Evolutionary conservation across 83 land plant genomes (phyloP), one percentile per base, ranked within the genome.

Genomic region (Larix sibirica): DNA sequence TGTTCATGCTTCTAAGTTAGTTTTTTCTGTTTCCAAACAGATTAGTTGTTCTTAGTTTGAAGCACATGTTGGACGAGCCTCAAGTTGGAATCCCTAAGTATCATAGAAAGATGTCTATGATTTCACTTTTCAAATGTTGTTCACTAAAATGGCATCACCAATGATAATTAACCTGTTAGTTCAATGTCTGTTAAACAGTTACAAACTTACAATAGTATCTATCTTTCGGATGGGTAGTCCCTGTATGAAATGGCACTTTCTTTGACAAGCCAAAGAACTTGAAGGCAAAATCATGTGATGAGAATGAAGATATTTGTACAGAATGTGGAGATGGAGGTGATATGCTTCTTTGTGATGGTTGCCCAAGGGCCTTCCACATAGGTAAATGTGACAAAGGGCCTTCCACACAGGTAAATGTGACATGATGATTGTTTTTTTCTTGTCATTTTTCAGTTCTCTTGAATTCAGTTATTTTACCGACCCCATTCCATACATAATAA

Each of bases 21-120:
- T 67, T 38, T 23, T 76, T 79, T 56, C 56, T 71, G n/a, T 17
- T 78, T 26, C 26, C 84, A 68, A 83, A 83, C 89, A 97, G 98
- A 86, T 97, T n/a, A 97, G 99, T 81, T 91, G 95, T 75, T 94
- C 99, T 47, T 87, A 84, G 75, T 97, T 97, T 90, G 99, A 97
- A 91, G 91, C 90, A 67, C 99, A 97, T 89, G 99, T 98, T 64
- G 98, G 99, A 44, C 90, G 91, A 84, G 94, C 98, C 64, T 85
- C 95, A 79, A 90, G 99, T 20, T 85, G 92, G 50, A 97, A 95
- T 85, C 99, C 99, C 98, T 97, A 79, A 92, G 98, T 93, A 44
- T 8, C 38, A 63, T 21, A 42, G 12, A 59, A 42, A 8, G 10
- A n/a, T 21, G 54, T 58, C 28, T n/a, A 71, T 14, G 23, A 28